These are phyloP conservation scores for Hericium alpestre DNA, from an alignment of 768 basidiomycete species.

Conservation along the genomic window DNA sequence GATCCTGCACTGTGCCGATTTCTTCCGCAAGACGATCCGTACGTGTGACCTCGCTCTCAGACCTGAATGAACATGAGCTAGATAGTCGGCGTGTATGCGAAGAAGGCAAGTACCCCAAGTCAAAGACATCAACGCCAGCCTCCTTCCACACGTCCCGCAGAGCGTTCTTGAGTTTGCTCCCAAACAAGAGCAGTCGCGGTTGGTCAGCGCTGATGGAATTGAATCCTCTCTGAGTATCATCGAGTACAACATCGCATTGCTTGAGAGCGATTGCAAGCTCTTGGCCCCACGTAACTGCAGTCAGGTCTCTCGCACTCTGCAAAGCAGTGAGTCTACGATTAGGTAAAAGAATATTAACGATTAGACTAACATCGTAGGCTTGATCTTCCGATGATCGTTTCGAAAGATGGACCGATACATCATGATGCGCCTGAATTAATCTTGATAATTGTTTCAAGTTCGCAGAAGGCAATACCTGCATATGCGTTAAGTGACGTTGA, in stretches of 20 bases:
- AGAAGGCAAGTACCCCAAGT: constrained; percentile 50
- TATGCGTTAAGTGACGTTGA: neutral
- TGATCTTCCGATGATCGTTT: constrained; percentile 72
- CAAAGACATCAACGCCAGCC: constrained; percentile 62
- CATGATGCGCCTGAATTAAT: constrained; percentile 51
- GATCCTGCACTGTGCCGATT: constrained; percentile 64
- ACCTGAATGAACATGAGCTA: constrained; percentile 26
- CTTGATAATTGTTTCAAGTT: constrained; percentile 44
- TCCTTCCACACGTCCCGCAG: constrained; percentile 70
- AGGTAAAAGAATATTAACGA: constrained; percentile 4
- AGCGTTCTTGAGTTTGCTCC: constrained; percentile 47
- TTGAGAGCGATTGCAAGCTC: constrained; percentile 68
- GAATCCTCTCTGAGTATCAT: constrained; percentile 26
- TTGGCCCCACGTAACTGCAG: constrained; percentile 69
- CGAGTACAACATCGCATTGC: constrained; percentile 41
- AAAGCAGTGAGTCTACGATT: neutral
- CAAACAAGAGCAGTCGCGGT: constrained; percentile 36
- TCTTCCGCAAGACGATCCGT: constrained; percentile 65
- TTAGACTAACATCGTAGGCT: constrained; percentile 53
- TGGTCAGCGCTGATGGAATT: constrained; percentile 22
- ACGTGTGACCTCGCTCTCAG: constrained; percentile 58
- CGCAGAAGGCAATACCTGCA: constrained; percentile 42
- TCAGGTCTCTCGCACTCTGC: constrained; percentile 78
- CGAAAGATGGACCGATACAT: constrained; percentile 55
- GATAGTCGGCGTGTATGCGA: neutral